Percentiles rank a stretch among this genome's conserved stretches.
Evolutionary conservation across 2,329 filamentous ascomycete species (phyloP).

Genomic region (Colletotrichum chrysophilum): DNA sequence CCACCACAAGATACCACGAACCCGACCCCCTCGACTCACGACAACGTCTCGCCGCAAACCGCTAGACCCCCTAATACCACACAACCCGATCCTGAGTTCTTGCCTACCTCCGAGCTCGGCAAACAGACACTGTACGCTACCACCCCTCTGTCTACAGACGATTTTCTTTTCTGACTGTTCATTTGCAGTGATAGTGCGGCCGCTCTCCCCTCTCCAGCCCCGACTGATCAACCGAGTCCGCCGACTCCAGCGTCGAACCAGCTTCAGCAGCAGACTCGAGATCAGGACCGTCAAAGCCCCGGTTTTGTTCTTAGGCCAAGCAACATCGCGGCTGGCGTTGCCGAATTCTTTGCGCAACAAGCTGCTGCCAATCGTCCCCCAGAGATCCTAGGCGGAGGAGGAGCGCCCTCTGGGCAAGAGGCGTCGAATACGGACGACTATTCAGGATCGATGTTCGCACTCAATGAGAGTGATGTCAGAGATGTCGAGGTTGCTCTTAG

Average conservation of each 20-base stretch:
- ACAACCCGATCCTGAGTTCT: neutral
- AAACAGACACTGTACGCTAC: neutral
- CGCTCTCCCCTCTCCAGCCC: conserved; percentile 66
- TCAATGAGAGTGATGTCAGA: neutral
- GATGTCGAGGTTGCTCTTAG: neutral
- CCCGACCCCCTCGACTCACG: neutral
- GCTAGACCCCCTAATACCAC: neutral
- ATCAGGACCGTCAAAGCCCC: neutral
- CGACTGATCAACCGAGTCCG: conserved; percentile 65
- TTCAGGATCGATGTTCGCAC: neutral
- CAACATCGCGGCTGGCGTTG: neutral
- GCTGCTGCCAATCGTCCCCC: neutral
- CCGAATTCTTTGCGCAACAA: neutral
- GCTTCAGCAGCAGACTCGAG: conserved; percentile 39
- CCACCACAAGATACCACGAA: neutral
- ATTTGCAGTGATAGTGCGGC: conserved; percentile 23
- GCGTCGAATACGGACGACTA: neutral
- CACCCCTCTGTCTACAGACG: neutral
- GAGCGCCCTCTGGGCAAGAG: neutral
- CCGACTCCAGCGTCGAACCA: conserved; percentile 31
- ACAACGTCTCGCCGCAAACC: neutral
- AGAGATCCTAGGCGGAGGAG: neutral
- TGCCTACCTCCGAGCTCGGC: neutral
- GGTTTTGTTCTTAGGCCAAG: neutral
- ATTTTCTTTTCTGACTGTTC: neutral